Conservation (phyloP, 768 basidiomycete genomes). For the Auricularia heimuer region DNA sequence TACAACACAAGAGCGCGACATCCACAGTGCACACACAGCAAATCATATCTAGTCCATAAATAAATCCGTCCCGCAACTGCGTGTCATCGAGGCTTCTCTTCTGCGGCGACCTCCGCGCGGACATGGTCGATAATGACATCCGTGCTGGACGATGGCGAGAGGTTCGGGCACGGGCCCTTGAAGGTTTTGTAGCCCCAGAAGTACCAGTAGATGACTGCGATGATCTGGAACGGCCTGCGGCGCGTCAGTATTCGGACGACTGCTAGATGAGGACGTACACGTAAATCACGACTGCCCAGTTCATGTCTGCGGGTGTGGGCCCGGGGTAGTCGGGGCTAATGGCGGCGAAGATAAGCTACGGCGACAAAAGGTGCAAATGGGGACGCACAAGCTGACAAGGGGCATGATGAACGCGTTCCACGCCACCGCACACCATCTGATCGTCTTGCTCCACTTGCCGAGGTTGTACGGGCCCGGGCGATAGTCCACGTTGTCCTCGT, state of each 20-base stretch:
- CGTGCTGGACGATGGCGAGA: not conserved
- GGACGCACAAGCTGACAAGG: not conserved
- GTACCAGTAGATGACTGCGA: not conserved
- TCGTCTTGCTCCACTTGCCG: not conserved
- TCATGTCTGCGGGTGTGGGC: not conserved
- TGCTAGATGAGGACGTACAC: not conserved
- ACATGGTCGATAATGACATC: not conserved
- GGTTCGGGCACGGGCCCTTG: conserved; percentile 2
- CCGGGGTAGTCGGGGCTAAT: not conserved
- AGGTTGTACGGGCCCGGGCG: not conserved
- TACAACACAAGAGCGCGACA: no score
- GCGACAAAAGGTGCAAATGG: not conserved
- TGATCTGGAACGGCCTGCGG: not conserved
- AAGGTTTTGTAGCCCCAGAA: conserved; percentile 1
- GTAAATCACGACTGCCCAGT: not conserved
- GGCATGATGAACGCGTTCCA: conserved; percentile 3
- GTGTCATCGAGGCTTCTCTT: not conserved
- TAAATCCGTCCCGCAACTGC: no score
- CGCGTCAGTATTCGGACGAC: not conserved
- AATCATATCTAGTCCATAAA: no score
- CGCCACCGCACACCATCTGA: not conserved
- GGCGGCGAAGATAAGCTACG: not conserved
- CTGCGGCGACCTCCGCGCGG: not conserved
- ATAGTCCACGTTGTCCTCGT: not conserved
- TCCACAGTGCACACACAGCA: no score